These are phyloP conservation scores for Neospora caninum DNA, from an alignment of 169 alveolate species.

Conservation along the genomic window DNA sequence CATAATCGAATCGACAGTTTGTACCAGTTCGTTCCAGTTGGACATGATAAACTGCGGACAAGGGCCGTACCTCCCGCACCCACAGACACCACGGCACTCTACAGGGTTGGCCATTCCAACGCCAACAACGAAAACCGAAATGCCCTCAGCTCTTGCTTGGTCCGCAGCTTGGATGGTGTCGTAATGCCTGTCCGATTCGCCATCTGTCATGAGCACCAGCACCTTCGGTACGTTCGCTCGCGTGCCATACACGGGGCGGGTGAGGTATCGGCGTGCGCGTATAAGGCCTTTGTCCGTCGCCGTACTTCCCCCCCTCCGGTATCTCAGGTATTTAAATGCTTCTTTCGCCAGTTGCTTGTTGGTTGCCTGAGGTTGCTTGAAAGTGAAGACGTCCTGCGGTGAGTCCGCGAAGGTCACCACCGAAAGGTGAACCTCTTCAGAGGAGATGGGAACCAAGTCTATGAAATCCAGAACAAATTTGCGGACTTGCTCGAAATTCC, in stretches of 20 bases:
- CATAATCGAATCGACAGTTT: constrained; percentile 8
- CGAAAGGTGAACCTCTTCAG: constrained; percentile 41
- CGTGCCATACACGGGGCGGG: background rate
- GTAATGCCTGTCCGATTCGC: background rate
- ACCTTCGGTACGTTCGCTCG: constrained; percentile 49
- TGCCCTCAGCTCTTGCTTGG: background rate
- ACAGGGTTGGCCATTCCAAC: constrained; percentile 34
- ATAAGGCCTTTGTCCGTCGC: background rate
- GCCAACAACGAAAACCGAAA: constrained; percentile 32
- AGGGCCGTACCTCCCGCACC: background rate
- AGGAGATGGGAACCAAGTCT: constrained; percentile 11
- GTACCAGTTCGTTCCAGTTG: constrained; percentile 33
- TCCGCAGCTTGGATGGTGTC: constrained; percentile 21
- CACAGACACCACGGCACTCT: constrained; percentile 43
- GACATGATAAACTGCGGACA: constrained; percentile 54
- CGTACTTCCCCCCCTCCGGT: constrained; percentile 7
- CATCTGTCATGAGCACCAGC: constrained; percentile 59
- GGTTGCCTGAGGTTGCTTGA: constrained; percentile 13
- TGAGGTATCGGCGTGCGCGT: background rate
- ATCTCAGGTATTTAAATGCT: background rate
- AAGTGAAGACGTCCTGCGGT: background rate
- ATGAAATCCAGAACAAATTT: background rate
- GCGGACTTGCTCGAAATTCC: constrained; percentile 45
- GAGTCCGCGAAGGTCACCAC: background rate
- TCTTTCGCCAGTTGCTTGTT: background rate